A percentile compares a stretch with the other conserved stretches of the same genome.
Evolutionary conservation across 495 filamentous ascomycete genomes (phyloP).

Genomic region (Penicillium atrosanguineum): DNA sequence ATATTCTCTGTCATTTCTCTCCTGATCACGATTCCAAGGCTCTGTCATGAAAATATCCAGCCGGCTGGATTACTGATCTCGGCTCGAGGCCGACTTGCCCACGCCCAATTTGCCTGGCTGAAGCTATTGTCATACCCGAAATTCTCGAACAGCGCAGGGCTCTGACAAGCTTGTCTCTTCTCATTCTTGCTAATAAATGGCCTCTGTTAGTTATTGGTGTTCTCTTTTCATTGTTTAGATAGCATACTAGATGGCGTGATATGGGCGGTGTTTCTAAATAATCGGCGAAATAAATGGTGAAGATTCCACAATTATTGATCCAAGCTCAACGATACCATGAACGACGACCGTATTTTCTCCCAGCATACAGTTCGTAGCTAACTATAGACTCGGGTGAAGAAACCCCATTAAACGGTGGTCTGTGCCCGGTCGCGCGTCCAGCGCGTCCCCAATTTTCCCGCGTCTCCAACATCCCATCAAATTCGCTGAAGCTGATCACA

Average conservation of each 20-base stretch:
- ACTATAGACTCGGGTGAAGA: neutral
- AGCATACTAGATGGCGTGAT: constrained; percentile 11
- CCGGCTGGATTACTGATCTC: neutral
- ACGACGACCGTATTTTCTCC: neutral
- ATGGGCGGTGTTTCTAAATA: neutral
- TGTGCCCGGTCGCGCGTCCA: constrained; percentile 14
- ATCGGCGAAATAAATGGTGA: neutral
- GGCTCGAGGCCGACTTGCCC: neutral
- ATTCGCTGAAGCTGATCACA: neutral
- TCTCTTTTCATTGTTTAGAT: constrained; percentile 14
- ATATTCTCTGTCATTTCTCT: neutral
- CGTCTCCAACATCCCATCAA: constrained; percentile 4
- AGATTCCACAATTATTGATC: neutral
- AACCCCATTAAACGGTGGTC: constrained; percentile 21
- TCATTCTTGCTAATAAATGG: constrained; percentile 13
- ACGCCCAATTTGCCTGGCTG: neutral
- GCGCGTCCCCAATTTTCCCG: constrained; percentile 11
- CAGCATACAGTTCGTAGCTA: no score
- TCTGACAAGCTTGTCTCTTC: neutral
- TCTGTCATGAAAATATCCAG: neutral
- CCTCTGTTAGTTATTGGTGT: constrained; percentile 4
- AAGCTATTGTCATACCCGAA: neutral
- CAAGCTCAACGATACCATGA: neutral
- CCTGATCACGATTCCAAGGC: neutral
- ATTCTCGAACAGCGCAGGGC: neutral